phyloP scores from a whole-genome alignment of 2,329 filamentous ascomycete genomes.

The Pseudocercospora ulei region DNA sequence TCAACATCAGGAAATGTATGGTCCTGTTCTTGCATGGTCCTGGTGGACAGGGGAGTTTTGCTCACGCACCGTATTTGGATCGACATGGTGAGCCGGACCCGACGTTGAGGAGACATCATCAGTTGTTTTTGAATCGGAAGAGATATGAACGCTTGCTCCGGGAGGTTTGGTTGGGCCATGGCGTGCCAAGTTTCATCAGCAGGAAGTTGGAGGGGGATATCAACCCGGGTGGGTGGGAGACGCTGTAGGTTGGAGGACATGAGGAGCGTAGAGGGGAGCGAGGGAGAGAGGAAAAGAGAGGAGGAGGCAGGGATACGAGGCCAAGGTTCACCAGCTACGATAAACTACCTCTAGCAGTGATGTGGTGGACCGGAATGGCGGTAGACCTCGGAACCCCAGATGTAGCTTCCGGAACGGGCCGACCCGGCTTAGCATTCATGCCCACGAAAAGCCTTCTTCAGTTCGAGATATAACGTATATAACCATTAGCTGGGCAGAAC shows the following conservation, averaged over 20 bases:
- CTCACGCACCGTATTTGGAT: slow-evolving; percentile 84
- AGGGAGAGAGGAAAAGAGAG: neutral
- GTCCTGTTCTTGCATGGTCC: slow-evolving; percentile 75
- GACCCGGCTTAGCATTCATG: too few species aligned
- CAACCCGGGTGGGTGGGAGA: slow-evolving; percentile 97
- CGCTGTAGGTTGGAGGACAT: too few species aligned
- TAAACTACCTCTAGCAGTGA: too few species aligned
- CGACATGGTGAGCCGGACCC: slow-evolving; percentile 91
- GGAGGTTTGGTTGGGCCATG: slow-evolving; percentile 76
- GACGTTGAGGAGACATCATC: slow-evolving; percentile 73
- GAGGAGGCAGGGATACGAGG: too few species aligned
- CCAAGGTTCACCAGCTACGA: too few species aligned
- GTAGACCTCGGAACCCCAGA: too few species aligned
- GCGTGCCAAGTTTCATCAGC: slow-evolving; percentile 79
- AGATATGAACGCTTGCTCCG: slow-evolving; percentile 82
- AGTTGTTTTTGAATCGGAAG: slow-evolving; percentile 86
- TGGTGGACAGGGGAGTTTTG: slow-evolving; percentile 57
- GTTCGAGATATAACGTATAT: too few species aligned
- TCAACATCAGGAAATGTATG: slow-evolving; percentile 93
- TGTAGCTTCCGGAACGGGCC: too few species aligned
- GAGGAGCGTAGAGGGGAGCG: too few species aligned
- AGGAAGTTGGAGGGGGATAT: slow-evolving; percentile 88
- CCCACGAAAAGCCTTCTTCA: too few species aligned
- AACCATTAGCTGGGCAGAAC: too few species aligned
- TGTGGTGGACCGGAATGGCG: too few species aligned